Conservation (phyloP, 2,329 filamentous ascomycete species). For the Hymenoscyphus linearis region DNA sequence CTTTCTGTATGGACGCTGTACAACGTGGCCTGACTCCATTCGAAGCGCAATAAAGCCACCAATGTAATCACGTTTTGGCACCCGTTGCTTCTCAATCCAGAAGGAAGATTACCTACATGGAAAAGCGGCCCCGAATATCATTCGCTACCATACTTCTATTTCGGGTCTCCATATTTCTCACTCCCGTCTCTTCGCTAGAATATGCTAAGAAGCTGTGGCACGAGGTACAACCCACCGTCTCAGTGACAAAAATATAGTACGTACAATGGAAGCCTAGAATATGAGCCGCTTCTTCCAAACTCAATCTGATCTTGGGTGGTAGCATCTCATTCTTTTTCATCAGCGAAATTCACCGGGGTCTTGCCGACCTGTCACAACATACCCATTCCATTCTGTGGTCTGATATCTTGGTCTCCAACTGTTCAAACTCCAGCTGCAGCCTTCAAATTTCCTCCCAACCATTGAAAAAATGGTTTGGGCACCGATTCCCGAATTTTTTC, state of each 20-base stretch:
- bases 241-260: background rate
- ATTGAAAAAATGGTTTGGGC: background rate
- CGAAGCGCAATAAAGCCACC: constrained; percentile 4
- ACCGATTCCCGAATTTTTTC: background rate
- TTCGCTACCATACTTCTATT: background rate
- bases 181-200: background rate
- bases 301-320: background rate
- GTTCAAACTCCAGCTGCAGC: background rate
- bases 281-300: background rate
- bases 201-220: background rate
- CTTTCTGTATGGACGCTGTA: background rate
- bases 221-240: background rate
- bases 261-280: background rate
- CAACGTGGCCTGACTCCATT: constrained; percentile 7
- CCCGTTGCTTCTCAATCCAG: background rate
- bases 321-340: background rate
- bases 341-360: background rate
- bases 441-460: background rate
- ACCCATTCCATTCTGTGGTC: background rate
- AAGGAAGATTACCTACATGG: background rate
- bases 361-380: background rate
- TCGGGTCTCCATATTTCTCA: background rate
- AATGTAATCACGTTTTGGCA: background rate
- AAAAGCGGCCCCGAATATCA: background rate
- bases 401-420: background rate